These are phyloP conservation scores for Penicillium herquei DNA, from an alignment of 495 filamentous ascomycete genomes.

Conservation along the genomic window DNA sequence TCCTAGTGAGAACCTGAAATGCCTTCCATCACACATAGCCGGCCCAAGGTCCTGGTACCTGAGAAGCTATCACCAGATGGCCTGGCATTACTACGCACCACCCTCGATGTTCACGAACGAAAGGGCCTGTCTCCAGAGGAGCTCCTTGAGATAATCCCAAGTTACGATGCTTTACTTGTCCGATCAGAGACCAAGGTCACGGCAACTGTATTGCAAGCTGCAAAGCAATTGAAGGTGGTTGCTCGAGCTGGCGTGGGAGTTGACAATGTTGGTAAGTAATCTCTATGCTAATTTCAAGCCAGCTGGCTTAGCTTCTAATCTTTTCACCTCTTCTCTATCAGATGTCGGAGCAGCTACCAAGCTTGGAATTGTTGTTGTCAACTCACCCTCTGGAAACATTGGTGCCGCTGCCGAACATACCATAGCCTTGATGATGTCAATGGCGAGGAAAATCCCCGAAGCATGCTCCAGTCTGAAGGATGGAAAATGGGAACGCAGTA, in stretches of 20 bases:
- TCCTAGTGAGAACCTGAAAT: background rate
- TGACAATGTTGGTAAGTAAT: constrained; percentile 59
- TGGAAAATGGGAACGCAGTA: constrained; percentile 67
- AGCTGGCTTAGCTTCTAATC: background rate
- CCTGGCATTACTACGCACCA: constrained; percentile 54
- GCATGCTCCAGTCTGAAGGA: constrained; percentile 57
- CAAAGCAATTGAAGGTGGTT: constrained; percentile 63
- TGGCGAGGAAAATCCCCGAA: constrained; percentile 61
- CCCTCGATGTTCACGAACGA: constrained; percentile 59
- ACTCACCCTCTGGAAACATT: constrained; percentile 68
- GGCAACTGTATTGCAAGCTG: constrained; percentile 55
- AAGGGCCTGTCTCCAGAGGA: constrained; percentile 54
- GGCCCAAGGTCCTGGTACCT: constrained; percentile 61
- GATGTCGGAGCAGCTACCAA: constrained; percentile 64
- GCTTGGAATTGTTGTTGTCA: constrained; percentile 68
- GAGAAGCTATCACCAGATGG: constrained; percentile 75
- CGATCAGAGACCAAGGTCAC: constrained; percentile 73
- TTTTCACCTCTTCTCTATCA: background rate
- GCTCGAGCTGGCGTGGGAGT: constrained; percentile 73
- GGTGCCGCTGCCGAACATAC: constrained; percentile 70
- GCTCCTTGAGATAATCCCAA: constrained; percentile 55
- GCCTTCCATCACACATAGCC: background rate
- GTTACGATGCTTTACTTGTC: constrained; percentile 67
- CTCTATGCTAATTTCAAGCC: background rate
- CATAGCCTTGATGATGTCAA: constrained; percentile 63